These are phyloP conservation scores for Ophioceras dolichostomum DNA, from an alignment of 2,329 filamentous ascomycete species.

Conservation along the genomic window DNA sequence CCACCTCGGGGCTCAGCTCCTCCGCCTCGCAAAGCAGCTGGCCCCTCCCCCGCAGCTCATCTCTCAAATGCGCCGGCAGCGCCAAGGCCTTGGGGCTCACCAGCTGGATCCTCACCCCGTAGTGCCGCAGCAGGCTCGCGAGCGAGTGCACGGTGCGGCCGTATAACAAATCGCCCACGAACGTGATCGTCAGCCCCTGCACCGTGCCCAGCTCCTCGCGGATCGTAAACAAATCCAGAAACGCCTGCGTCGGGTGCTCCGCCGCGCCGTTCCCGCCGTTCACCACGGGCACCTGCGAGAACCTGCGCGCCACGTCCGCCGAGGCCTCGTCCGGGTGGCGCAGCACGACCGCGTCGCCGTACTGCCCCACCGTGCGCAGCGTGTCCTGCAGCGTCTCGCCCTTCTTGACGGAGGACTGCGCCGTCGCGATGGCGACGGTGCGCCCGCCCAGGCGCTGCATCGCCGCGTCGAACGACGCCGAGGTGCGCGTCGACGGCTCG, in stretches of 20 bases:
- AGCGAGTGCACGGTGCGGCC: slow-evolving; percentile 93
- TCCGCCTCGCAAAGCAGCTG: slow-evolving; percentile 68
- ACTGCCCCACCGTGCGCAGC: slow-evolving; percentile 85
- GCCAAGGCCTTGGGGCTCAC: slow-evolving; percentile 70
- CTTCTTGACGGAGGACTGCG: slow-evolving; percentile 82
- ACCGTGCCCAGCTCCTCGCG: slow-evolving; percentile 94
- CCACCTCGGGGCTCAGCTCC: slow-evolving; percentile 73
- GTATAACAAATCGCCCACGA: slow-evolving; percentile 84
- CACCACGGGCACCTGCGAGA: slow-evolving; percentile 82
- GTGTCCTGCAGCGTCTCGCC: slow-evolving; percentile 91
- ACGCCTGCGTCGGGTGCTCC: slow-evolving; percentile 95
- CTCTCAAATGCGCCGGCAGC: slow-evolving; percentile 63
- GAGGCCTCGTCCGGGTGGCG: slow-evolving; percentile 79
- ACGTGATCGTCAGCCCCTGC: slow-evolving; percentile 90
- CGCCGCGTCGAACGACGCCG: slow-evolving; percentile 88
- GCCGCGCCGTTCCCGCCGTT: slow-evolving; percentile 94
- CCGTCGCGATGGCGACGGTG: slow-evolving; percentile 69
- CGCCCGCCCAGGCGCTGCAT: slow-evolving; percentile 96
- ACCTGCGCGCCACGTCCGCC: slow-evolving; percentile 73
- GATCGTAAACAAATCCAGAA: slow-evolving; percentile 96
- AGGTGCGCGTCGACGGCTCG: slow-evolving; percentile 92
- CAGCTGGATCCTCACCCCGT: slow-evolving; percentile 88
- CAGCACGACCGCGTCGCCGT: slow-evolving; percentile 90
- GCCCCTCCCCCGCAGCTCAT: slow-evolving; percentile 58
- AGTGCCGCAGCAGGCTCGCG: slow-evolving; percentile 86